Percentiles rank a stretch among this genome's conserved stretches.
These are phyloP conservation scores for Ambrosiella cleistominuta DNA, from an alignment of 2,329 filamentous ascomycete genomes.

Conservation along the genomic window DNA sequence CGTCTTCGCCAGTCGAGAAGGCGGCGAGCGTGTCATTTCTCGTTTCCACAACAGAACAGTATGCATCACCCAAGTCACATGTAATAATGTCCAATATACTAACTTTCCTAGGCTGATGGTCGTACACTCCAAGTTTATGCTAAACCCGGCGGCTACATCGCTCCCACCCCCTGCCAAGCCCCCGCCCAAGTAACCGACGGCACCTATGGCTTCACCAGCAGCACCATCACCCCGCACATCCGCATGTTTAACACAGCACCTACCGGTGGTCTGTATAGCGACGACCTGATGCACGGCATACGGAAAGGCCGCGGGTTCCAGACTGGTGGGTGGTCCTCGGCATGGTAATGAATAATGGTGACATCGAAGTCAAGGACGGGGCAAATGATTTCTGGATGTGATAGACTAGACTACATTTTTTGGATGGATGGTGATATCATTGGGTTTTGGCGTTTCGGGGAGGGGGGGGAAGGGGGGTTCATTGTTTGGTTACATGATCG, in stretches of 20 bases:
- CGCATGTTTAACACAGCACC: slow-evolving; percentile 1
- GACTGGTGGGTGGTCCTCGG: background rate
- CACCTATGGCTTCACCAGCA: slow-evolving; percentile 34
- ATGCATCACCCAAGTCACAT: slow-evolving; percentile 17
- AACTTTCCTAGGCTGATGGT: slow-evolving; percentile 45
- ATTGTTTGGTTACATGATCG: background rate
- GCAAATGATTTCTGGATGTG: background rate
- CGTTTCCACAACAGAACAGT: slow-evolving; percentile 68
- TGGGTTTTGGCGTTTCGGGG: background rate
- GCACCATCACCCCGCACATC: slow-evolving; percentile 16
- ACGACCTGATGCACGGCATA: slow-evolving; percentile 23
- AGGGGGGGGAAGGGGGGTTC: background rate
- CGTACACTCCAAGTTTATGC: slow-evolving; percentile 55
- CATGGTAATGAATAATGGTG: background rate
- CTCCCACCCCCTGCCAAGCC: slow-evolving; percentile 18
- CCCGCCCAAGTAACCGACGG: slow-evolving; percentile 30
- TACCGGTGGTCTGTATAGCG: slow-evolving; percentile 32
- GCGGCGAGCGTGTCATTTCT: slow-evolving; percentile 55
- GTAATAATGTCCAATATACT: background rate
- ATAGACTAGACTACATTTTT: too few species aligned
- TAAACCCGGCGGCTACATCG: slow-evolving; percentile 33
- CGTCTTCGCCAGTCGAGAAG: slow-evolving; percentile 52
- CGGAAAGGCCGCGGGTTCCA: slow-evolving; percentile 16
- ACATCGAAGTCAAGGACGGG: background rate
- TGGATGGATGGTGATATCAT: background rate